phyloP scores from a whole-genome alignment of 768 basidiomycete genomes.

The Rubroboletus satanas region DNA sequence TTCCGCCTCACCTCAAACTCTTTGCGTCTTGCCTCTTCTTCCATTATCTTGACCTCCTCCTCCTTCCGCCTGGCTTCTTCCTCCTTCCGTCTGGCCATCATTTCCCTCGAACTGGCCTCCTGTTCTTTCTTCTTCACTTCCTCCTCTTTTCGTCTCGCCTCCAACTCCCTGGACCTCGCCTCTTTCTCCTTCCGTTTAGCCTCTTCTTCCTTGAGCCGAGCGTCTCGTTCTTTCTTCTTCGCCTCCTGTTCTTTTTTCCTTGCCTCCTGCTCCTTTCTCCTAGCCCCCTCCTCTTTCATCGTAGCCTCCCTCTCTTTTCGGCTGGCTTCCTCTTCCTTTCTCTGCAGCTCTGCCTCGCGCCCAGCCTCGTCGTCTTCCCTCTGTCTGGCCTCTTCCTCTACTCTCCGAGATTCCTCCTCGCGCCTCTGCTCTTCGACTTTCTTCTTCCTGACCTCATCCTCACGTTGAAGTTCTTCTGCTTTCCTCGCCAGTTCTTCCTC shows the following conservation, averaged over 20 bases:
- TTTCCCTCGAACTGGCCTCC: constrained; percentile 28
- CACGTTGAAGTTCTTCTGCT: constrained; percentile 35
- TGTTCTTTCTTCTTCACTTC: constrained; percentile 22
- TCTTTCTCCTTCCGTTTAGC: constrained; percentile 30
- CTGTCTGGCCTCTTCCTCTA: constrained; percentile 28
- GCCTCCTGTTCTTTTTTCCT: constrained; percentile 27
- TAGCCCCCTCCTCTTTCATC: constrained; percentile 26
- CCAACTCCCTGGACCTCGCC: constrained; percentile 15
- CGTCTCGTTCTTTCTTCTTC: constrained; percentile 19
- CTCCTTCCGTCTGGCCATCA: constrained; percentile 27
- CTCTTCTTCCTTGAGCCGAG: constrained; percentile 22
- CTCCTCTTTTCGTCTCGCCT: constrained; percentile 21
- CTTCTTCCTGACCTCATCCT: constrained; percentile 28
- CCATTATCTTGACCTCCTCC: constrained; percentile 25
- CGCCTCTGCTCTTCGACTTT: constrained; percentile 24
- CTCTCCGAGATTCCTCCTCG: constrained; percentile 26
- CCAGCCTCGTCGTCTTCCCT: constrained; percentile 22
- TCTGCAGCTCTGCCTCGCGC: constrained; percentile 29
- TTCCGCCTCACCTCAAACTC: constrained; percentile 31
- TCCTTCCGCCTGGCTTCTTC: constrained; percentile 28
- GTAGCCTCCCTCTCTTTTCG: constrained; percentile 27
- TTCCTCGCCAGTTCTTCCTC: constrained; percentile 34
- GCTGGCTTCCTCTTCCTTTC: constrained; percentile 32
- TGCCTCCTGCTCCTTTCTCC: constrained; percentile 25
- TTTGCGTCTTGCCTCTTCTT: constrained; percentile 26